A percentile compares a stretch with the other conserved stretches of the same genome.
Conservation (phyloP, 805 yeast genomes). For the Phaffomyces opuntiae region DNA sequence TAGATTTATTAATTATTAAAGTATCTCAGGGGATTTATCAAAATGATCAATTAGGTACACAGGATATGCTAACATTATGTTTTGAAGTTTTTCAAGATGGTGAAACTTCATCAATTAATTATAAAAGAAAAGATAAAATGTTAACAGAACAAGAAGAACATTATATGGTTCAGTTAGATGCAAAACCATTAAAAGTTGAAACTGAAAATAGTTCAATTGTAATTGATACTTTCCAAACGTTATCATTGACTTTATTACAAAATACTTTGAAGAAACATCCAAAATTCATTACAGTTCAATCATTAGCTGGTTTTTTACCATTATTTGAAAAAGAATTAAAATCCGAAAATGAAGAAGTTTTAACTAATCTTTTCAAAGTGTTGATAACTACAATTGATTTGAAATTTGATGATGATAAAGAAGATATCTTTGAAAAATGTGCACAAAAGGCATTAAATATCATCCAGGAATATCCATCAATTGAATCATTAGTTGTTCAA, state of each 20-base stretch:
- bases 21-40: constrained; percentile 72
- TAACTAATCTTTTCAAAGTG: constrained; percentile 58
- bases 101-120: constrained; percentile 15
- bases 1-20: constrained; percentile 73
- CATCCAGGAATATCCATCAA: constrained; percentile 68
- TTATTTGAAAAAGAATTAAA: constrained; percentile 51
- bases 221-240: constrained; percentile 57
- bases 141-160: constrained; percentile 43
- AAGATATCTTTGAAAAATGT: constrained; percentile 46
- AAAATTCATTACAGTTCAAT: constrained; percentile 48
- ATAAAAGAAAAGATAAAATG: background rate
- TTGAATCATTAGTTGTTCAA: constrained; percentile 76
- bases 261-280: constrained; percentile 62
- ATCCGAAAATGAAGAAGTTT: constrained; percentile 73
- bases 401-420: constrained; percentile 46
- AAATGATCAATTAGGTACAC: constrained; percentile 52
- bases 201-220: constrained; percentile 46
- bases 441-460: constrained; percentile 55
- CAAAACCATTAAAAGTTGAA: constrained; percentile 48
- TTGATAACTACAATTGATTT: constrained; percentile 53
- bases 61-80: constrained; percentile 61
- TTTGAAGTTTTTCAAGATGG: constrained; percentile 64
- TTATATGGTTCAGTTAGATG: constrained; percentile 65
- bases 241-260: constrained; percentile 70
- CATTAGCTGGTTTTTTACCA: constrained; percentile 71